Base-by-base conservation (phyloP, 2,329 filamentous ascomycete genomes). In the Graphiopsis chlorocephala region DNA sequence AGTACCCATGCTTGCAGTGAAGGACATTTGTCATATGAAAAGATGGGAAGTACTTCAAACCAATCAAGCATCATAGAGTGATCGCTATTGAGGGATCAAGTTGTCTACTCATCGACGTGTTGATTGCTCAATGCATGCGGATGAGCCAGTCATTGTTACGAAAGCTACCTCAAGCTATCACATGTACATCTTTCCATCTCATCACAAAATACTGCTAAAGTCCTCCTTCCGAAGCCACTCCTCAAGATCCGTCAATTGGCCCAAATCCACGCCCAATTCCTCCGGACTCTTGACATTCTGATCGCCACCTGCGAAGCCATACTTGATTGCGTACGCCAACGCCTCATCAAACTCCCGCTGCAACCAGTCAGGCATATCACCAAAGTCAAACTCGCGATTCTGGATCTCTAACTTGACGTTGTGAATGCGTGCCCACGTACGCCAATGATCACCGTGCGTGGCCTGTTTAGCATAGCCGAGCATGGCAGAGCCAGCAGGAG, bases 261-360 rank as follows among this genome's bases (percentile, higher is more conserved):
- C 26, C 35, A 69, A 17, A 52, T 68, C 66, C 14, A 69, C 65
- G 0, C 67, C 69, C 12, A 66, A 52, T 42, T 68, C 67, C 61
- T 70, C 58, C 26, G 67, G 65, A 17, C 53, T 31, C 61, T 67
- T 68, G 11, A 69, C 67, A 11, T 62, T 67, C 26, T 60, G 52
- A 61, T 73, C 69, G 11, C 71, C 70, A n/a, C 70, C 70, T 31
- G 65, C 66, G 64, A 66, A 72, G 11, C 70, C 69, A 53, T 63
- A 72, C 33, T 65, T 64, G 23, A 58, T 57, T 25, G 25, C 26
- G 60, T 67, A 71, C 47, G 23, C 57, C 15, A 68, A 66, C 28
- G 62, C 66, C 42, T 71, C 69, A 25, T 29, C 31, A 10, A 71
- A 33, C 63, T 71, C 70, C 55, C 52, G 23, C 28, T 61, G 67